Base-by-base conservation (phyloP, 495 filamentous ascomycete species). In the Penicillium taxi region DNA sequence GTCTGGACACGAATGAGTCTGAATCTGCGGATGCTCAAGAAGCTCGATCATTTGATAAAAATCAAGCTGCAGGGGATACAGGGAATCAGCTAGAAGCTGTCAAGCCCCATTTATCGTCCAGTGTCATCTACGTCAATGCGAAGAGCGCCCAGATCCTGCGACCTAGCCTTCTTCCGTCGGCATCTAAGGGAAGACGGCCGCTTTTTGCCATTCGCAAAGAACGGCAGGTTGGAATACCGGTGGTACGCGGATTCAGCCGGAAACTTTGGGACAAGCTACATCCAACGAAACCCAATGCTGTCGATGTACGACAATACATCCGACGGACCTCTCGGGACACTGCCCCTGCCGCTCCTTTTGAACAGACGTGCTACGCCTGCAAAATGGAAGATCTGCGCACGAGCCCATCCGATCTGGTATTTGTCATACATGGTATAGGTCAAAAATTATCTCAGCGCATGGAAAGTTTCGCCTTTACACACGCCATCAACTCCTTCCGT, bases 371-470 rank as follows among this genome's bases (percentile, higher is more conserved):
- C 58, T 56, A 66, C 54, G 60, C 71, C 39, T 69, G 73, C 47
- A 60, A 56, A 37, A 66, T 66, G 46, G 68, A 75, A 27, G 80
- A 86, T 13, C 73, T 83, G 22, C 69, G 81, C 15, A 80, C 78
- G 2, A 76, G 76, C 25, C 83, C 93, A 4, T 90, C 85, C 7
- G 91, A 98, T 53, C 60, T 98, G 14, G 73, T 95, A 12, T 63
- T 98, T 11, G 83, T 96, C 15, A 85, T 93, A 28, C 91, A 98
- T 55, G 91, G 89, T 9, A 96, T 98, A 33, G 91, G 91, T 0
- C 91, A 98, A 55, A 96, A 96, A 52, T 66, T 96, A n/a, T 91
- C 87, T 0, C 87, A 98, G 48, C 73, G 89, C 11, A 82, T 98
- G 32, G 91, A 96, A 54, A 95, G 86, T 55, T 98, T 85, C 47